A percentile compares a stretch with the other conserved stretches of the same genome.
Evolutionary conservation across 2,329 filamentous ascomycete genomes (phyloP).

Genomic region (Hypoxylon sp.): DNA sequence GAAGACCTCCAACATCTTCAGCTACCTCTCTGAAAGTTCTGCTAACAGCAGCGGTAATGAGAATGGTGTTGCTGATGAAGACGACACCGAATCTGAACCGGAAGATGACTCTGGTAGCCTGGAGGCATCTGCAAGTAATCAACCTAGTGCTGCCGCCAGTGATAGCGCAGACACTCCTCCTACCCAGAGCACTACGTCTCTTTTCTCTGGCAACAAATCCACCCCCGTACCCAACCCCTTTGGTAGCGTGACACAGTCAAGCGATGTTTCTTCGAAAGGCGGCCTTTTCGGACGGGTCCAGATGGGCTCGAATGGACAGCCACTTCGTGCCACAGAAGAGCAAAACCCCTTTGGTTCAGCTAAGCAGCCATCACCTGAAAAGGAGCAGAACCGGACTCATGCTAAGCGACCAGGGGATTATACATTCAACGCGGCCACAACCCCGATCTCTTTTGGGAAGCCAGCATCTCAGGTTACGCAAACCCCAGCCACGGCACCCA

Average conservation of each 20-base stretch:
- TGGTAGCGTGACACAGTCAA: conserved; percentile 22
- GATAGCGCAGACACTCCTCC: conserved; percentile 52
- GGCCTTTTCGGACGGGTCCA: conserved; percentile 47
- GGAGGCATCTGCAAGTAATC: conserved; percentile 54
- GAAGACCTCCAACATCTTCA: conserved; percentile 63
- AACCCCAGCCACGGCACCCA: conserved; percentile 23
- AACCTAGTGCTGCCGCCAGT: conserved; percentile 54
- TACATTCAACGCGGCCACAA: conserved; percentile 46
- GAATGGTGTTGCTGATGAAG: conserved; percentile 55
- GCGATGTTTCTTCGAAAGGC: conserved; percentile 39
- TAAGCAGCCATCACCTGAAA: conserved; percentile 25
- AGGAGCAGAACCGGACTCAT: conserved; percentile 37
- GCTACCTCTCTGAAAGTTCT: conserved; percentile 66
- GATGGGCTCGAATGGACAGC: conserved; percentile 46
- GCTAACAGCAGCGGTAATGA: conserved; percentile 62
- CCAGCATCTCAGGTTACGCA: conserved; percentile 20
- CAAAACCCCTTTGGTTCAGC: conserved; percentile 20
- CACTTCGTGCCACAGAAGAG: conserved; percentile 43
- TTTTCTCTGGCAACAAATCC: conserved; percentile 47
- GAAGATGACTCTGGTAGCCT: conserved; percentile 55
- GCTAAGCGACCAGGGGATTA: conserved; percentile 46
- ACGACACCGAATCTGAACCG: conserved; percentile 56
- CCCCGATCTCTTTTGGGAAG: conserved; percentile 43
- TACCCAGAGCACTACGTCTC: conserved; percentile 46
- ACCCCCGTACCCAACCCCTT: conserved; percentile 36